Conservation (phyloP, 1,139 yeast species). For the Suhomyces bokatorum region DNA sequence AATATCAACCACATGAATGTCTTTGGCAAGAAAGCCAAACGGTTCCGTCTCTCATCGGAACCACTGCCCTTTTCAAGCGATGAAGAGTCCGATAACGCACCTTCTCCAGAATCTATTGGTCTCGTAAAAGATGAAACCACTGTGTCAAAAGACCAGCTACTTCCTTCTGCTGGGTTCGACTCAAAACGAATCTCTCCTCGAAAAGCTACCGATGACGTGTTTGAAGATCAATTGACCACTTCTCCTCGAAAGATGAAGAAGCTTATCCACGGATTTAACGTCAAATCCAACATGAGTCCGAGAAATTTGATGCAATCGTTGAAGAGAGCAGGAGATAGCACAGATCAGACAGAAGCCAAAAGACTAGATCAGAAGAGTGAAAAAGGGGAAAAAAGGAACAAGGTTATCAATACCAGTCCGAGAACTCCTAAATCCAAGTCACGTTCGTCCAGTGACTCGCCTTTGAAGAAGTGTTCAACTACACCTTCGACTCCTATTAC, state of each 20-base stretch:
- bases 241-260: slow-evolving; percentile 21
- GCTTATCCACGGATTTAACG: slow-evolving; percentile 1
- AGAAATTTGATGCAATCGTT: neutral
- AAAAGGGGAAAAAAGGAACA: too few species aligned
- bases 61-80: slow-evolving; percentile 11
- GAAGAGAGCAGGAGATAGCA: neutral
- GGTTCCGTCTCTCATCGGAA: slow-evolving; percentile 4
- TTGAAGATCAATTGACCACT: slow-evolving; percentile 15
- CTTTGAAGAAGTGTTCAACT: neutral
- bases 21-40: slow-evolving; percentile 10
- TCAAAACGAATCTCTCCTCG: slow-evolving; percentile 3
- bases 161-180: slow-evolving; percentile 7
- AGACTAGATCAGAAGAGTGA: neutral
- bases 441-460: neutral
- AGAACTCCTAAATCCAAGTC: slow-evolving; percentile 2
- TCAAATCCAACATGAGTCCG: neutral
- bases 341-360: neutral
- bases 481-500: slow-evolving; percentile 10
- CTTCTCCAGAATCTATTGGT: neutral
- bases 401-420: neutral
- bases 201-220: neutral
- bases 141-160: neutral
- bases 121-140: slow-evolving; percentile 7
- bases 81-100: slow-evolving; percentile 4
- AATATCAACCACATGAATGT: slow-evolving; percentile 8